Percentiles rank a stretch among this genome's conserved stretches.
phyloP scores from a whole-genome alignment of 78 protist genomes.

The Parvularia atlantis region DNA sequence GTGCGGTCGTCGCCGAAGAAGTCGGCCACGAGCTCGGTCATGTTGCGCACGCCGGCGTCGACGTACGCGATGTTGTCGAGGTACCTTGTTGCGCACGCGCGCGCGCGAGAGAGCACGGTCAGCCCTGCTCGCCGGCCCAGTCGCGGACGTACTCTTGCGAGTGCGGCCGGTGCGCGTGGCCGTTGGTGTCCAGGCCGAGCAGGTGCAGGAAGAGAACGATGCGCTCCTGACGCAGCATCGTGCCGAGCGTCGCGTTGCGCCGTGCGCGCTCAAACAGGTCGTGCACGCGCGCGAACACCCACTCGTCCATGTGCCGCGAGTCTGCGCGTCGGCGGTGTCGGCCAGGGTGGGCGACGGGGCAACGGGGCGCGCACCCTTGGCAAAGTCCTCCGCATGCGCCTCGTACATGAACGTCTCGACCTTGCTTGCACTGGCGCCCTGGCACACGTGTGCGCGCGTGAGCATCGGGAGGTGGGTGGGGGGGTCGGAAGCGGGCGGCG shows the following conservation, averaged over 20 bases:
- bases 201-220: conserved; percentile 65
- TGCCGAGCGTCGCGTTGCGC: background rate
- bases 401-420: conserved; percentile 20
- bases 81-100: background rate
- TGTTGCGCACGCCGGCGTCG: conserved; percentile 42
- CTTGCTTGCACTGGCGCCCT: conserved; percentile 7
- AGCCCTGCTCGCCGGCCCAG: background rate
- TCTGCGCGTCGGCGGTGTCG: background rate
- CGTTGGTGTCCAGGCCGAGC: conserved; percentile 74
- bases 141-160: conserved; percentile 37
- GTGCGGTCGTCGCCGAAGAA: conserved; percentile 53
- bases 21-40: conserved; percentile 19
- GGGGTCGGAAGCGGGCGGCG: background rate
- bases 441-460: too few species aligned
- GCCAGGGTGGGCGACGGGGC: background rate
- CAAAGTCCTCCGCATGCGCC: conserved; percentile 56
- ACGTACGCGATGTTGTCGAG: conserved; percentile 35
- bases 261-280: conserved; percentile 29
- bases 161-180: conserved; percentile 61
- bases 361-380: background rate
- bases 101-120: background rate
- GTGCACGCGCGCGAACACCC: conserved; percentile 60
- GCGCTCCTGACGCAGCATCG: background rate
- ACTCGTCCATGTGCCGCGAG: conserved; percentile 48
- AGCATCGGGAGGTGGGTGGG: too few species aligned